Base-by-base conservation (phyloP, 2,329 filamentous ascomycete genomes). In the Corynespora cassiicola region DNA sequence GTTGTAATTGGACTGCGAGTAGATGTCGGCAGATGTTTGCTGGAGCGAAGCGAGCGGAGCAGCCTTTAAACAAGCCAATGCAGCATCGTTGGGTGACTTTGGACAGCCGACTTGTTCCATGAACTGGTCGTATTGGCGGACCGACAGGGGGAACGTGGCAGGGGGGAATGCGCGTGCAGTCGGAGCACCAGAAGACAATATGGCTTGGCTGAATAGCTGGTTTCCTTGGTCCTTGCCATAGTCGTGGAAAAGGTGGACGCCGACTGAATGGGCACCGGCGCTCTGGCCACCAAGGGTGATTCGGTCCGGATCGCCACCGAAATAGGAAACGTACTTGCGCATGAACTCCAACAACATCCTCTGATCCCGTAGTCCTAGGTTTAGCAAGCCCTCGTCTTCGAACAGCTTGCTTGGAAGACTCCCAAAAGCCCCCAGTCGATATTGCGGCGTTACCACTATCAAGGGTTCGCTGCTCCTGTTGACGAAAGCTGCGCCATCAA, bases 241-340 rank as follows among this genome's bases (percentile, higher is more conserved):
- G 36, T 67, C 52, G 50, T 69, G 65, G 39, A 65, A 68, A 10
- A 63, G 56, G 33, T 66, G 63, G 21, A 67, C 53, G 22, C 61
- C 65, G 5, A 67, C 63, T 1, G 64, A 58, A 35, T 69, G 65
- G 3, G 52, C 65, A 22, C 70, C 70, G 14, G 70, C 69, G 26
- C 65, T 66, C 26, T 71, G 68, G 2, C 72, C 71, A 33, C 63
- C 70, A 5, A 74, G 54, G 1, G 63, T 72, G 33, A 75, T 66
- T 4, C 61, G 48, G 16, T 61, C 44, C 6, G 65, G 55, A 46
- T 75, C 69, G 10, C 71, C 72, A 4, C 56, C 73, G 63, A 60
- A 65, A 26, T 43, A 39, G 42, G 35, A 31, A 15, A 72, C 63
- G 34, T 75, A 72, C 26, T 69, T 60, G 8, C 66, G 58, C 14